A percentile compares a stretch with the other conserved stretches of the same genome.
Evolutionary conservation across 2,329 filamentous ascomycete species (phyloP).

Genomic region (Coniosporium tulheliwenetii): DNA sequence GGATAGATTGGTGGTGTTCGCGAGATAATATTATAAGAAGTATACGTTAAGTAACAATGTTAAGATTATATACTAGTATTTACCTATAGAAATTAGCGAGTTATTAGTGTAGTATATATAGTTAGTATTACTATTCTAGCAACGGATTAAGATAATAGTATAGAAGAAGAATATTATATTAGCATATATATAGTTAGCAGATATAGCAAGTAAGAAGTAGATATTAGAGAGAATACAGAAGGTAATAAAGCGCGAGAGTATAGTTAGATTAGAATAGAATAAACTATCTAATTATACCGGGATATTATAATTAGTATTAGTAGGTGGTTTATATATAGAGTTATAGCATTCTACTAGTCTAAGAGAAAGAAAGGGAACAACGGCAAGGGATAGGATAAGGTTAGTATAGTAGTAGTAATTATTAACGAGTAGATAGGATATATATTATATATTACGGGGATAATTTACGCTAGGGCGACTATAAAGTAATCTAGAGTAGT

Average conservation of each 20-base stretch:
- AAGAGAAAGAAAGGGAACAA: no score
- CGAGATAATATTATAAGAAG: no score
- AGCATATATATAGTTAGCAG: neutral
- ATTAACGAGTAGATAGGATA: neutral
- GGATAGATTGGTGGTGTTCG: slow-evolving; percentile 4
- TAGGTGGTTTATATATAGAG: neutral
- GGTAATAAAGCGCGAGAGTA: no score
- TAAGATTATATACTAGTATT: slow-evolving; percentile 3
- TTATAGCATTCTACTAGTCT: no score
- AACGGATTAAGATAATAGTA: neutral
- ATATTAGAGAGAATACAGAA: neutral
- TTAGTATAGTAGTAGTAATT: no score
- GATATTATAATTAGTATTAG: neutral
- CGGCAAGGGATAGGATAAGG: no score
- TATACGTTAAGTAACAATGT: neutral
- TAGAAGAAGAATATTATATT: neutral
- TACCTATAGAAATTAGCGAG: no score
- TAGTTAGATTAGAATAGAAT: neutral
- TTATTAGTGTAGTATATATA: neutral
- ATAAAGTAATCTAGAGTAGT: neutral
- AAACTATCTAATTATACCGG: neutral
- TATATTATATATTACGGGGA: neutral
- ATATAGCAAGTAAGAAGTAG: neutral
- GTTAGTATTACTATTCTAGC: neutral
- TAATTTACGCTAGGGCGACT: neutral